A percentile compares a stretch with the other conserved stretches of the same genome.
These are phyloP conservation scores for Fusarium equiseti DNA, from an alignment of 2,329 filamentous ascomycete genomes.

Conservation along the genomic window DNA sequence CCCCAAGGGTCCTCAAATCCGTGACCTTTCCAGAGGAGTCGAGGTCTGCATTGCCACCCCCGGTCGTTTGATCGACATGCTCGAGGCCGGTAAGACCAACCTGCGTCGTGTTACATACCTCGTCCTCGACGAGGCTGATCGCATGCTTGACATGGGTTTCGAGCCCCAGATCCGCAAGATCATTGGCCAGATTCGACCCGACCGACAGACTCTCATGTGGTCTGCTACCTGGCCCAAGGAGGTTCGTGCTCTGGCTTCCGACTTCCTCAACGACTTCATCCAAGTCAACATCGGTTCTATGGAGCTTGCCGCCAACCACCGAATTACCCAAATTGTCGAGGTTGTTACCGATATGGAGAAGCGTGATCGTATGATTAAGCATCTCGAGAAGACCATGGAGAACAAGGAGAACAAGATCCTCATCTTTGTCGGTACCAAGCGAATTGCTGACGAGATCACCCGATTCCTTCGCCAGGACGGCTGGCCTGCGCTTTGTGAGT, in stretches of 20 bases:
- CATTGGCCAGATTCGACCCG: conserved; percentile 94
- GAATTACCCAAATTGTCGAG: conserved; percentile 97
- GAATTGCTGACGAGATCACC: conserved; percentile 97
- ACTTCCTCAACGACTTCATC: conserved; percentile 95
- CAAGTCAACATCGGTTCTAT: conserved; percentile 99
- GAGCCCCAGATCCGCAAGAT: conserved; percentile 99
- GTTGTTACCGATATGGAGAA: conserved; percentile 97
- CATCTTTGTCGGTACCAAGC: conserved; percentile 94
- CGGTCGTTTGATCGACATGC: conserved; percentile 97
- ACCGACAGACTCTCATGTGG: conserved; percentile 99
- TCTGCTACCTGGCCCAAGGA: conserved; percentile 99
- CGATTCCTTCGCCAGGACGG: conserved; percentile 97
- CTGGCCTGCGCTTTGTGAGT: conserved; percentile 95
- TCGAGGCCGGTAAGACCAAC: conserved; percentile 98
- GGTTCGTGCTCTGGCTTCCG: conserved; percentile 88
- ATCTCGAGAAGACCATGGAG: conserved; percentile 98
- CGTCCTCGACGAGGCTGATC: conserved; percentile 98
- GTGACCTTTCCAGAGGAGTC: conserved; percentile 92
- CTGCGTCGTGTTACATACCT: conserved; percentile 97
- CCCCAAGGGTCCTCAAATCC: conserved; percentile 96
- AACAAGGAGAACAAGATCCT: conserved; percentile 95
- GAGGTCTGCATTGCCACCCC: conserved; percentile 99
- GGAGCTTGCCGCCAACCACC: conserved; percentile 95
- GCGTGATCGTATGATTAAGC: conserved; percentile 96
- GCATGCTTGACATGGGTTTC: conserved; percentile 99